A percentile compares a stretch with the other conserved stretches of the same genome.
Evolutionary conservation across 2,329 filamentous ascomycete genomes (phyloP).

Genomic region (Colletotrichum musicola): DNA sequence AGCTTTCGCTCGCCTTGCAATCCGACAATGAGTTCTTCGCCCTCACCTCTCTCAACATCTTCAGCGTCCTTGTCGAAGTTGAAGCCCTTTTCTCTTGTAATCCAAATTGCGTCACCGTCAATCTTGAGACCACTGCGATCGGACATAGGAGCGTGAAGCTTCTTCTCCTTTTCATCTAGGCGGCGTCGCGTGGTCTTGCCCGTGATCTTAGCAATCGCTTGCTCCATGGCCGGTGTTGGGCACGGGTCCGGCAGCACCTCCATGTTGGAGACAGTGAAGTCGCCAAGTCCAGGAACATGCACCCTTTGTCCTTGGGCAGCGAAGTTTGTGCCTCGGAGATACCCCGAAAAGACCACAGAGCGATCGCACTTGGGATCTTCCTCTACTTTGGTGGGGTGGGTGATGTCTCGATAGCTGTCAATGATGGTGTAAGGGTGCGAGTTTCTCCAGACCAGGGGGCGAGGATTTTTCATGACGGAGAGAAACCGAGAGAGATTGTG

Average conservation of each 20-base stretch:
- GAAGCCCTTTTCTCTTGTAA: constrained; percentile 76
- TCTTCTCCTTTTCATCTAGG: constrained; percentile 96
- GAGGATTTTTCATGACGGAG: constrained; percentile 98
- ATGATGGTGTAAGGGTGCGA: constrained; percentile 94
- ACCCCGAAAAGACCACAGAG: constrained; percentile 91
- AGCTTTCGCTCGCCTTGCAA: constrained; percentile 86
- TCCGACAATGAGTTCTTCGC: constrained; percentile 93
- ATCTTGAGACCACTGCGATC: constrained; percentile 96
- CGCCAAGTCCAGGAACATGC: constrained; percentile 92
- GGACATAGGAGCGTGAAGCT: constrained; percentile 97
- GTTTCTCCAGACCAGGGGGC: constrained; percentile 96
- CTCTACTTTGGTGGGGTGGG: constrained; percentile 91
- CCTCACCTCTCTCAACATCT: constrained; percentile 84
- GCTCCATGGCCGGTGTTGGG: constrained; percentile 91
- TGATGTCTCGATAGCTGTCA: constrained; percentile 95
- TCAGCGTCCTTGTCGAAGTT: constrained; percentile 80
- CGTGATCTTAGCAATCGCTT: constrained; percentile 84
- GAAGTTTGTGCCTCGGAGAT: constrained; percentile 95
- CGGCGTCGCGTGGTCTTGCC: constrained; percentile 85
- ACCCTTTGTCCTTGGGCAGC: constrained; percentile 86
- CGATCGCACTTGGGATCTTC: constrained; percentile 90
- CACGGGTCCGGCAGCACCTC: constrained; percentile 94
- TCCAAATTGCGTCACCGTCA: constrained; percentile 97
- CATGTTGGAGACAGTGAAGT: constrained; percentile 85
- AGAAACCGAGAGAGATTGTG: constrained; percentile 96